Evolutionary conservation across 1,139 yeast genomes (phyloP).

Genomic region (Nakaseomyces nivariensis): DNA sequence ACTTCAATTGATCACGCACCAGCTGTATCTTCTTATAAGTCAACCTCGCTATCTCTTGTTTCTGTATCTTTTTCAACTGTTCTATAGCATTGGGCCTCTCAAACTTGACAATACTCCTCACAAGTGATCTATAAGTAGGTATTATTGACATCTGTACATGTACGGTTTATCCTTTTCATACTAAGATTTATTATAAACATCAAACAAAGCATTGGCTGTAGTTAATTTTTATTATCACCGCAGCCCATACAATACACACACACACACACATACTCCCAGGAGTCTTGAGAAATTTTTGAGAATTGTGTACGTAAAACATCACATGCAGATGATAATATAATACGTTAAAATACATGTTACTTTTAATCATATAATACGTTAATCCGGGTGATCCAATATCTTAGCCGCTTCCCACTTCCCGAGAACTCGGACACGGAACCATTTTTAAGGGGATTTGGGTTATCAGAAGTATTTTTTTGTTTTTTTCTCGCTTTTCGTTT

Average conservation of each 20-base stretch:
- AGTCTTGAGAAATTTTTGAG: too few relatives aligned
- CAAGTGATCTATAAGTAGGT: neutral
- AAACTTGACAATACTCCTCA: slow-evolving; percentile 1
- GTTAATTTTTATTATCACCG: neutral
- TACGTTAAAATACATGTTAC: neutral
- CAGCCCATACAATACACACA: too few relatives aligned
- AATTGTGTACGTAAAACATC: too few relatives aligned
- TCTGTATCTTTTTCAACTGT: neutral
- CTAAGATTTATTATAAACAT: too few relatives aligned
- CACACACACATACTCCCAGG: too few relatives aligned
- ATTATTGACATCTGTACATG: neutral
- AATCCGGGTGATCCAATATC: too few relatives aligned
- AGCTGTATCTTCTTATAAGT: neutral
- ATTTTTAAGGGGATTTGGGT: neutral
- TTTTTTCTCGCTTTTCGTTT: too few relatives aligned
- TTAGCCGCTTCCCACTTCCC: neutral
- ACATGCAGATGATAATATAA: too few relatives aligned
- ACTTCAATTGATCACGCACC: slow-evolving; percentile 20
- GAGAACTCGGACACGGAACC: neutral
- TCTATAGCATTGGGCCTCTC: slow-evolving; percentile 1
- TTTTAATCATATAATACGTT: too few relatives aligned
- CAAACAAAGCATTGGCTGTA: neutral
- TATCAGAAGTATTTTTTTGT: neutral
- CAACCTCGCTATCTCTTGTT: neutral
- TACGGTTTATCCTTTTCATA: neutral